Conservation (phyloP, 2,329 filamentous ascomycete species). For the Zopfia rhizophila region DNA sequence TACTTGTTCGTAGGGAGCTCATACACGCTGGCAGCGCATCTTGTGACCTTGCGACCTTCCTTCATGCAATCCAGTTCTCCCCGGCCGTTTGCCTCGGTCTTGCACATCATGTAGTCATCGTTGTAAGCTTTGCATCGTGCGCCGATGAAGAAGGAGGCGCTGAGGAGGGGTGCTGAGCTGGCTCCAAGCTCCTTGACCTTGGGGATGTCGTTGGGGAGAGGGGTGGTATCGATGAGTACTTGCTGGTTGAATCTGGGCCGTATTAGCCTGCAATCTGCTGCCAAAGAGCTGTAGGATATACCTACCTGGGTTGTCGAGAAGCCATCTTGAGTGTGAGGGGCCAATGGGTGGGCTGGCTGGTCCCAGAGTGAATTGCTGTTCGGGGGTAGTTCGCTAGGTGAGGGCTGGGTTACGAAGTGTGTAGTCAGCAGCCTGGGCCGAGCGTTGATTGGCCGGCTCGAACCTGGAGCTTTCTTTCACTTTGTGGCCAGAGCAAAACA, state of each 20-base stretch:
- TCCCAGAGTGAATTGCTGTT: constrained; percentile 24
- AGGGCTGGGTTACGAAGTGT: constrained; percentile 28
- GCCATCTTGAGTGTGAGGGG: constrained; percentile 64
- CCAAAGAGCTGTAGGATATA: constrained; percentile 15
- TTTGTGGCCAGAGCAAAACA: no score
- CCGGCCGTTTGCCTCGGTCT: constrained; percentile 88
- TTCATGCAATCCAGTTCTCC: constrained; percentile 95
- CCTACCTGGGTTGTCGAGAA: constrained; percentile 68
- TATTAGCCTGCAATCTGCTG: constrained; percentile 31
- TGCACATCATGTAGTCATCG: constrained; percentile 99
- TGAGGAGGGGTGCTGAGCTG: constrained; percentile 90
- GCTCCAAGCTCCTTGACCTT: constrained; percentile 93
- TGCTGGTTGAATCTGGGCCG: constrained; percentile 86
- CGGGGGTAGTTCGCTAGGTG: constrained; percentile 27
- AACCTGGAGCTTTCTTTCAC: no score
- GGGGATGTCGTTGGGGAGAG: constrained; percentile 90
- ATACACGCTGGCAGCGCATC: constrained; percentile 96
- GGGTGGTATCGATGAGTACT: constrained; percentile 93
- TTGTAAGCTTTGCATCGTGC: constrained; percentile 95
- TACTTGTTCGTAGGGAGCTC: constrained; percentile 11
- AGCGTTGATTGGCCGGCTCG: no score
- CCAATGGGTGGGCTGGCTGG: constrained; percentile 50
- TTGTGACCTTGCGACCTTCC: constrained; percentile 94
- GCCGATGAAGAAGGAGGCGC: constrained; percentile 96
- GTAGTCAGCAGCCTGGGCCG: constrained; percentile 14